phyloP scores from a whole-genome alignment of 768 basidiomycete species.

The Baorangia bicolor region DNA sequence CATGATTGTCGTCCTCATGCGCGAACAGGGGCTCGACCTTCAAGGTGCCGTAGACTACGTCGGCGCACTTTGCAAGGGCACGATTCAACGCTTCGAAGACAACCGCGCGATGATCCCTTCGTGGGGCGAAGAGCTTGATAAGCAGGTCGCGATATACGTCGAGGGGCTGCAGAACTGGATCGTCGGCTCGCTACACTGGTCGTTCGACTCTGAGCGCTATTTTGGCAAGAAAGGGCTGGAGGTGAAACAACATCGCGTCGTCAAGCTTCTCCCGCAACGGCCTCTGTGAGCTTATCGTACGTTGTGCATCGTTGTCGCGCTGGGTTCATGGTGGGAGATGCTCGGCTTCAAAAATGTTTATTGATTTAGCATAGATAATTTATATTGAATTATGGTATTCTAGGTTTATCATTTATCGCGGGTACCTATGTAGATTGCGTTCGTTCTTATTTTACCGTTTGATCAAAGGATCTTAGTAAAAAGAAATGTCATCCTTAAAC shows the following conservation, averaged over 20 bases:
- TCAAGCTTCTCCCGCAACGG: slow-evolving; percentile 48
- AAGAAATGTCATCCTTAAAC: neutral
- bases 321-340: neutral
- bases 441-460: slow-evolving; percentile 14
- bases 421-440: neutral
- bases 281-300: slow-evolving; percentile 16
- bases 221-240: slow-evolving; percentile 57
- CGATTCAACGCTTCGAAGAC: slow-evolving; percentile 51
- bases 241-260: slow-evolving; percentile 52
- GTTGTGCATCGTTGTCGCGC: neutral
- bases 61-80: slow-evolving; percentile 56
- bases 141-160: slow-evolving; percentile 56
- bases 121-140: slow-evolving; percentile 61
- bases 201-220: slow-evolving; percentile 66
- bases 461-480: slow-evolving; percentile 6
- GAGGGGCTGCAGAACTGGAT: slow-evolving; percentile 71
- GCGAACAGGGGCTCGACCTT: slow-evolving; percentile 52
- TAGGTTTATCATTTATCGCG: neutral
- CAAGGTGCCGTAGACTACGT: slow-evolving; percentile 65
- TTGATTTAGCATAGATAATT: slow-evolving; percentile 8
- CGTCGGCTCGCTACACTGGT: slow-evolving; percentile 72
- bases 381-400: slow-evolving; percentile 7
- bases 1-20: slow-evolving; percentile 71
- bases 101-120: slow-evolving; percentile 52
- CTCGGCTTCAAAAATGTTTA: neutral